These are phyloP conservation scores for Quercus lobata DNA, from an alignment of 331 rosid species.

Conservation along the genomic window DNA sequence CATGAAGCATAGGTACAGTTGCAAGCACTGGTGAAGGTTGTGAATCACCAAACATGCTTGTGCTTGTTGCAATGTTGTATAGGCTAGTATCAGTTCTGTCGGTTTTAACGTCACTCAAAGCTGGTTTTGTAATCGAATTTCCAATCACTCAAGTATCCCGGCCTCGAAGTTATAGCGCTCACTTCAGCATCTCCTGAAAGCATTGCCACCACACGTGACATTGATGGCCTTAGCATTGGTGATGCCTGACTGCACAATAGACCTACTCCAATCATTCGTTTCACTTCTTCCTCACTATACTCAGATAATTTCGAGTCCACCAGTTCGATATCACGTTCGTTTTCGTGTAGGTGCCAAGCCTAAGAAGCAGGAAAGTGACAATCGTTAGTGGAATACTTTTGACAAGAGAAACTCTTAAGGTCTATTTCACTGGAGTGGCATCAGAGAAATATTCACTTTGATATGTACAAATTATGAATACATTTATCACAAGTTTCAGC, in stretches of 20 bases:
- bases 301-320: conserved; percentile 48
- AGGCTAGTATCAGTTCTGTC: conserved; percentile 19
- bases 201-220: conserved; percentile 85
- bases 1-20: conserved; percentile 29
- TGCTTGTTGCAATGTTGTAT: conserved; percentile 25
- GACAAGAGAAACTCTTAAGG: background rate
- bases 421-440: background rate
- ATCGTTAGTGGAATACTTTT: background rate
- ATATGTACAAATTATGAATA: background rate
- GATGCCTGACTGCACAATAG: conserved; percentile 75
- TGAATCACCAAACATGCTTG: conserved; percentile 26
- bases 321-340: conserved; percentile 28
- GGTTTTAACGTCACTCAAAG: conserved; percentile 9
- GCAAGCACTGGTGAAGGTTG: conserved; percentile 17
- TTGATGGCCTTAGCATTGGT: conserved; percentile 60
- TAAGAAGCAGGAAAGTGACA: background rate
- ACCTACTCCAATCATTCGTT: conserved; percentile 48
- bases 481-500: background rate
- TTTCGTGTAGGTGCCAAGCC: conserved; percentile 84
- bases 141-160: conserved; percentile 72
- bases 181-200: conserved; percentile 70
- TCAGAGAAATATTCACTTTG: background rate
- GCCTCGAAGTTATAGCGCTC: conserved; percentile 46
- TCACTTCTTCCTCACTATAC: conserved; percentile 45
- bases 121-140: conserved; percentile 38